A percentile compares a stretch with the other conserved stretches of the same genome.
phyloP scores from a whole-genome alignment of 1,284 basidiomycete species.

The Termitomyces sp. region DNA sequence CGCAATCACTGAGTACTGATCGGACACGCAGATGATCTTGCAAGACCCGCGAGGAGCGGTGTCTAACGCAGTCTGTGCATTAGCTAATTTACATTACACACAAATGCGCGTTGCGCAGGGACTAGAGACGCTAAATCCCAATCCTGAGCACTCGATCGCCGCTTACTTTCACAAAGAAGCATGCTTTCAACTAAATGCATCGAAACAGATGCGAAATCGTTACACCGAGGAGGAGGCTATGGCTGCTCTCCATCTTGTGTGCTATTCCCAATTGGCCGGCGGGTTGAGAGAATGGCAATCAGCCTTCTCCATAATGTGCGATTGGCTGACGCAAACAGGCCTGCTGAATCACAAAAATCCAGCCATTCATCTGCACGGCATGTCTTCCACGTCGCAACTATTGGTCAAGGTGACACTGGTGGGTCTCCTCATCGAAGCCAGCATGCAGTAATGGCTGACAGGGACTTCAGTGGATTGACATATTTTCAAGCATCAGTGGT shows the following conservation, averaged over 20 bases:
- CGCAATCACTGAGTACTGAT: constrained; percentile 19
- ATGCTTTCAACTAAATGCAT: constrained; percentile 44
- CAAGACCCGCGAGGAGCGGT: constrained; percentile 65
- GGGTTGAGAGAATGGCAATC: constrained; percentile 61
- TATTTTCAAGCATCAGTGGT: constrained; percentile 61
- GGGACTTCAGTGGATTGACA: constrained; percentile 62
- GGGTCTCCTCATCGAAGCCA: constrained; percentile 24
- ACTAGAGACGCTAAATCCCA: constrained; percentile 47
- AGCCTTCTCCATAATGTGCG: constrained; percentile 59
- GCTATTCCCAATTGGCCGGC: constrained; percentile 62
- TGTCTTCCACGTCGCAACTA: constrained; percentile 48
- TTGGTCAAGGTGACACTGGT: constrained; percentile 70
- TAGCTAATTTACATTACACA: constrained; percentile 65
- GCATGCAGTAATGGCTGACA: constrained; percentile 8
- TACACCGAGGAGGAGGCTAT: constrained; percentile 65
- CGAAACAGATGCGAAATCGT: constrained; percentile 42
- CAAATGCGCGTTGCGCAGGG: constrained; percentile 57
- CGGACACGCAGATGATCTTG: constrained; percentile 45
- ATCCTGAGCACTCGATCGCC: constrained; percentile 52
- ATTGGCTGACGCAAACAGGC: constrained; percentile 66
- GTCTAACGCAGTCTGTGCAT: constrained; percentile 67
- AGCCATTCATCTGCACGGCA: constrained; percentile 45
- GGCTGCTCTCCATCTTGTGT: constrained; percentile 68
- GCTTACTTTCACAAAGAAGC: constrained; percentile 67
- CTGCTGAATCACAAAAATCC: constrained; percentile 60